phyloP scores from a whole-genome alignment of 1,139 yeast genomes.

The Magnusiomyces paraingens region DNA sequence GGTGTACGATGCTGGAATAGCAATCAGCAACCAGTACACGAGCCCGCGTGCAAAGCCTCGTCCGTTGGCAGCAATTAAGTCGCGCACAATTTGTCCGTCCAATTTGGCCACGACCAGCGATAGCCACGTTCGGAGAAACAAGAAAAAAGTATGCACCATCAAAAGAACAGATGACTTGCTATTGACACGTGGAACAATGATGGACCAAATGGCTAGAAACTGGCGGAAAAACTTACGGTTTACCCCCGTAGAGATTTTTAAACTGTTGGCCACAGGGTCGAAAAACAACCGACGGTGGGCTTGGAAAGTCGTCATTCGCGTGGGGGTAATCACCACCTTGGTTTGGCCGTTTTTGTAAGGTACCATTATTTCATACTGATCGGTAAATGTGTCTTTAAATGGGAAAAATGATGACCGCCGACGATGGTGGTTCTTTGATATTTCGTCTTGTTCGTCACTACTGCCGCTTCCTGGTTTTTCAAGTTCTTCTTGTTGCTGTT shows the following conservation, averaged over 20 bases:
- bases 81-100: constrained; percentile 89
- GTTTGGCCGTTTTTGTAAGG: constrained; percentile 45
- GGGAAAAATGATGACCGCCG: constrained; percentile 1
- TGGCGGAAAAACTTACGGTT: constrained; percentile 67
- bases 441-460: background rate
- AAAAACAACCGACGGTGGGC: constrained; percentile 62
- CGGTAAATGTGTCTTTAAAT: background rate
- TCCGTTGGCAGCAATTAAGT: constrained; percentile 78
- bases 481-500: background rate
- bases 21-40: constrained; percentile 80
- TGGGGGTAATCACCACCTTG: constrained; percentile 52
- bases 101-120: constrained; percentile 79
- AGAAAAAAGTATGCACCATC: constrained; percentile 64
- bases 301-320: constrained; percentile 55
- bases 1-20: constrained; percentile 90
- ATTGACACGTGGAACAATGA: constrained; percentile 67
- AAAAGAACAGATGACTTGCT: constrained; percentile 64
- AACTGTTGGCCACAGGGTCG: constrained; percentile 40
- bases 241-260: constrained; percentile 31
- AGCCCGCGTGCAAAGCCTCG: constrained; percentile 69
- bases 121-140: constrained; percentile 79
- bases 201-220: constrained; percentile 69
- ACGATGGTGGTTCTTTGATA: background rate
- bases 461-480: background rate
- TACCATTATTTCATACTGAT: constrained; percentile 35